Evolutionary conservation across 1,139 yeast species (phyloP), one percentile per base, ranked within the genome.

Genomic region (Suhomyces bribrorum): DNA sequence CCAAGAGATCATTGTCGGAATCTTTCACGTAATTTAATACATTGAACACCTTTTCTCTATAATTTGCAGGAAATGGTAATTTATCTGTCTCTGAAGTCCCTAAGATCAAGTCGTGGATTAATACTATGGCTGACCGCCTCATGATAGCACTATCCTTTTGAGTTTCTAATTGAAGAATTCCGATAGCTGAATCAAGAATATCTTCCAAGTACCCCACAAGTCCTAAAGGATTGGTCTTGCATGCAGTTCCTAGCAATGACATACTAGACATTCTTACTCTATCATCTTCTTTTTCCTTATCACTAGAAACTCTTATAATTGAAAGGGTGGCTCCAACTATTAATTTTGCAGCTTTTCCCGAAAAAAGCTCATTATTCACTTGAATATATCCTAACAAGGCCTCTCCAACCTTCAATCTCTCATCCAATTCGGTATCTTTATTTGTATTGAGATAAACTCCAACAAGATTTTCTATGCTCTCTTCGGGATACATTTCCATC

Each of bases 221-320:
- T 0, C 85, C 86, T 2, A 66, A 46, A 0, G 88, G 82, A 48
- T 81, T 80, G 3, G 67, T 66, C 44, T 77, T 78, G 52, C 89
- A 77, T 24, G 85, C 67, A 5, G 75, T 62, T 14, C 96, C 96
- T 14, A 90, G 60, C 12, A 92, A 59, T 1, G 96, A 86, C 80
- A 89, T 75, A 0, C 96, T 80, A 1, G 97, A 89, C 85, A 88
- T 83, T 48, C 97, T 69, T 29, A 88, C 51, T 31, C 83, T 72
- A 40, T 73, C 68, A 49, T 88, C 96, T 5, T 58, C 50, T 3
- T 62, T 46, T 4, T 62, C 56, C 1, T 56, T 54, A 3, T 66
- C 59, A 1, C 44, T 49, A 2, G 48, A 32, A 14, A 68, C 60
- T 35, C 77, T 56, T 2, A 77, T 69, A 31, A 75, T 51, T 1